Percentiles rank a stretch among this genome's conserved stretches.
phyloP scores from a whole-genome alignment of 768 basidiomycete genomes.

The Russula brevipes region DNA sequence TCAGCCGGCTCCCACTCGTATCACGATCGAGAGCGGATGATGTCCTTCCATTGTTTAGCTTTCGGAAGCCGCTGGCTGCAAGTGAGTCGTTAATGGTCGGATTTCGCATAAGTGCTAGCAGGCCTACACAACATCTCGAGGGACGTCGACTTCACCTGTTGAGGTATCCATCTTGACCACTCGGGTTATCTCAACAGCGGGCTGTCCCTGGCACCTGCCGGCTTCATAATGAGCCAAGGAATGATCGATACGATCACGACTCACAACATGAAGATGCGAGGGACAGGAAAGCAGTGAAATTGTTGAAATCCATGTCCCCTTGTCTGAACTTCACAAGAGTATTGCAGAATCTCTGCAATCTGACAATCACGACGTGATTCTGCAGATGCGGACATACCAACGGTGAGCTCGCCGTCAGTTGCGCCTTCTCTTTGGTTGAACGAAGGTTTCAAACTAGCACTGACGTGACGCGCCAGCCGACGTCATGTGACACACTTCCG shows the following conservation, averaged over 20 bases:
- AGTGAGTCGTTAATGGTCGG: background rate
- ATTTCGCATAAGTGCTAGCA: background rate
- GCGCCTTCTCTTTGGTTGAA: background rate
- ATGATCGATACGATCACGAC: conserved; percentile 26
- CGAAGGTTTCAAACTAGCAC: background rate
- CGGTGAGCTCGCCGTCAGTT: background rate
- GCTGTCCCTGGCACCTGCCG: conserved; percentile 56
- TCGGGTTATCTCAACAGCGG: conserved; percentile 68
- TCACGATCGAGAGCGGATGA: conserved; percentile 14
- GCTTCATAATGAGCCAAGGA: conserved; percentile 9
- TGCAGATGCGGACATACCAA: conserved; percentile 1
- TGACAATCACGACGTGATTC: conserved; percentile 40
- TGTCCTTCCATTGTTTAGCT: conserved; percentile 27
- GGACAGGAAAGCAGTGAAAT: conserved; percentile 65
- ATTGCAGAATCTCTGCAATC: conserved; percentile 69
- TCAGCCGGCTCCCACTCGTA: background rate
- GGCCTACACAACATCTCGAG: conserved; percentile 25
- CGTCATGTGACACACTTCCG: background rate
- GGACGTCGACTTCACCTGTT: conserved; percentile 49
- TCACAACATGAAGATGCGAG: conserved; percentile 70
- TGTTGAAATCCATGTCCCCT: conserved; percentile 28
- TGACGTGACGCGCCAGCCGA: background rate
- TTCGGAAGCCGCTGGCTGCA: conserved; percentile 27
- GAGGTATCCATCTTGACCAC: conserved; percentile 43
- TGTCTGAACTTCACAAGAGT: conserved; percentile 48